A percentile compares a stretch with the other conserved stretches of the same genome.
These are phyloP conservation scores for Magnusiomyces paraingens DNA, from an alignment of 1,139 yeast genomes.

Conservation along the genomic window DNA sequence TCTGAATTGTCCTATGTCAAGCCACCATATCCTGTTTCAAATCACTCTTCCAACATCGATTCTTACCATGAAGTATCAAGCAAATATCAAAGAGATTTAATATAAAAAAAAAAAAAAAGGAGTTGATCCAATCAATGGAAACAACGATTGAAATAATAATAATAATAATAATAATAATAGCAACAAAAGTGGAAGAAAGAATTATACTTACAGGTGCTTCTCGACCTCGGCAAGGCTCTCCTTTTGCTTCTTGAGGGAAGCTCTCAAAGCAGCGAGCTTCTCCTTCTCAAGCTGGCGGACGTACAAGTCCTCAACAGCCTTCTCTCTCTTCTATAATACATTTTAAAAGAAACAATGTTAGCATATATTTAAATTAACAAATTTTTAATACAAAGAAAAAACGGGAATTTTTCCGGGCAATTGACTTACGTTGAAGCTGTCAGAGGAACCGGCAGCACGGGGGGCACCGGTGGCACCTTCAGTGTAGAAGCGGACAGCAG, in stretches of 20 bases:
- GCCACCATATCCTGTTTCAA: too few relatives aligned
- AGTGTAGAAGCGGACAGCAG: constrained; percentile 41
- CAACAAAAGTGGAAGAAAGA: neutral
- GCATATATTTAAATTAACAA: neutral
- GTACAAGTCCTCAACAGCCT: constrained; percentile 62
- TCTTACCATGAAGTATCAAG: too few relatives aligned
- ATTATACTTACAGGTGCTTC: constrained; percentile 24
- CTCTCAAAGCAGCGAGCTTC: constrained; percentile 46
- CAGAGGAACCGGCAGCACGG: constrained; percentile 43
- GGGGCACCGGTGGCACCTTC: constrained; percentile 53
- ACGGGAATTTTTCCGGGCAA: neutral
- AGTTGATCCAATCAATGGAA: neutral
- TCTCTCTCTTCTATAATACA: constrained; percentile 49
- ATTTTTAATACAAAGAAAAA: neutral
- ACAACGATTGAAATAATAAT: neutral
- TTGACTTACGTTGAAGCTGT: constrained; percentile 44
- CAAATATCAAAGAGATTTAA: neutral
- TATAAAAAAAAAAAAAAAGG: neutral
- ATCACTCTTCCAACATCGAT: too few relatives aligned
- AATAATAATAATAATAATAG: neutral
- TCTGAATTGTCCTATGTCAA: too few relatives aligned
- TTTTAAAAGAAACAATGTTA: neutral
- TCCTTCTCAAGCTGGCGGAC: constrained; percentile 59
- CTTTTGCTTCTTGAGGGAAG: constrained; percentile 41
- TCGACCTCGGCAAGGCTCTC: constrained; percentile 32